Conservation (phyloP, 2,329 filamentous ascomycete genomes). For the Metarhizium sp. region DNA sequence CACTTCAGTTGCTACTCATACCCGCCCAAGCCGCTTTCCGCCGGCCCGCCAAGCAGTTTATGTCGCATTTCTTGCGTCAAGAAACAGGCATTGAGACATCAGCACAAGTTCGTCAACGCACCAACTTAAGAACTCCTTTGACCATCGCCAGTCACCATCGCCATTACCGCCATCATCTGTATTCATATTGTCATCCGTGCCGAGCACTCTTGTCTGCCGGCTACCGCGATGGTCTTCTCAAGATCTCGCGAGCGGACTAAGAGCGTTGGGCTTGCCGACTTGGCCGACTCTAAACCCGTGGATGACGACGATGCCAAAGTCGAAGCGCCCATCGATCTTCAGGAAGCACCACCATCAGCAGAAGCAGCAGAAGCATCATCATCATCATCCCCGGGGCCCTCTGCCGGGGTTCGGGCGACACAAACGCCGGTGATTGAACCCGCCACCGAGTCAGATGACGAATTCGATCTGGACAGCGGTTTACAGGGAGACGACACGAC, state of each 20-base stretch:
- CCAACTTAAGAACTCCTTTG: background rate
- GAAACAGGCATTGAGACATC: background rate
- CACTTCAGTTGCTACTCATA: background rate
- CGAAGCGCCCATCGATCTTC: background rate
- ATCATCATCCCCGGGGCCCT: background rate
- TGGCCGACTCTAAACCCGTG: background rate
- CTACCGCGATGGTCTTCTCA: background rate
- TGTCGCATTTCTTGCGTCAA: background rate
- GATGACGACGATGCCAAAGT: background rate
- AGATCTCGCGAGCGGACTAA: background rate
- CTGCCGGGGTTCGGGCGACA: background rate
- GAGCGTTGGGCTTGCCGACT: background rate
- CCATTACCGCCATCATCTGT: background rate
- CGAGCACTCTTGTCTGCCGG: background rate
- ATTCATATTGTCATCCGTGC: background rate
- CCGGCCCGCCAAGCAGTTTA: background rate
- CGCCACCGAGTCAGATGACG: conserved; percentile 2
- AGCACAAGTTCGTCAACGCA: background rate
- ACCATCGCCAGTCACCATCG: background rate
- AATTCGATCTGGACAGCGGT: conserved; percentile 3
- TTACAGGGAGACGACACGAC: conserved; percentile 3
- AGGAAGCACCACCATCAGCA: background rate
- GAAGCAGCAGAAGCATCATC: background rate
- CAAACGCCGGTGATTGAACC: conserved; percentile 1
- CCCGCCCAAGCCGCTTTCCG: background rate